These are phyloP conservation scores for Alternaria consortialis DNA, from an alignment of 2,329 filamentous ascomycete genomes.

Conservation along the genomic window DNA sequence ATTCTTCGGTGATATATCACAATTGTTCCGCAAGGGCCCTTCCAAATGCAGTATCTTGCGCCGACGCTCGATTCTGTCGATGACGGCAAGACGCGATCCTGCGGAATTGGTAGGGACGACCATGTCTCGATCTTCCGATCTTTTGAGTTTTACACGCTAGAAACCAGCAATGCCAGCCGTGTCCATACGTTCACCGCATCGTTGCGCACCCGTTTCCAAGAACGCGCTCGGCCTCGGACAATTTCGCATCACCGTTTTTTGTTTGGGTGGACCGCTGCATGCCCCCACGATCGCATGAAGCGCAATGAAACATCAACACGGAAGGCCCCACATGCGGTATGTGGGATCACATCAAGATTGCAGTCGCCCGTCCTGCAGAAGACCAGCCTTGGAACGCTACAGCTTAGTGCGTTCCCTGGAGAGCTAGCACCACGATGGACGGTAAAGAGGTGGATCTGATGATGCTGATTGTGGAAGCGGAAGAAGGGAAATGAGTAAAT, in stretches of 20 bases:
- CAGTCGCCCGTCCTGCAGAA: constrained; percentile 3
- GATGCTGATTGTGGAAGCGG: constrained; percentile 10
- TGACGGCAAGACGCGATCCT: constrained; percentile 16
- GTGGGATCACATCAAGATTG: constrained; percentile 11
- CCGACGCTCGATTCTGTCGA: constrained; percentile 7
- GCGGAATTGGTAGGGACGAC: constrained; percentile 17
- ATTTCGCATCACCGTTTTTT: constrained; percentile 11
- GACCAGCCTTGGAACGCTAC: constrained; percentile 11
- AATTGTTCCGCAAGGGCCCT: constrained; percentile 9
- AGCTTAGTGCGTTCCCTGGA: constrained; percentile 1
- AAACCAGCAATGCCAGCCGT: not conserved
- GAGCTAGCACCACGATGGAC: constrained; percentile 6
- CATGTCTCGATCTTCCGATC: not conserved
- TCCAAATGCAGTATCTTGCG: constrained; percentile 7
- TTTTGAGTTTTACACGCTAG: constrained; percentile 8
- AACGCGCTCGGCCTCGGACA: constrained; percentile 3
- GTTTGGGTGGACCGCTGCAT: not conserved
- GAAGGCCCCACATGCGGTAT: constrained; percentile 10
- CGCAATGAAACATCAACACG: constrained; percentile 17
- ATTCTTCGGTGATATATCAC: constrained; percentile 6
- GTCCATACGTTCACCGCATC: constrained; percentile 11
- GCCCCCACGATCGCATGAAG: constrained; percentile 16
- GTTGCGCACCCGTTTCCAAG: constrained; percentile 4
- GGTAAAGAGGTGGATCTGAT: constrained; percentile 15
- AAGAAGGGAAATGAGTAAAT: constrained; percentile 15